Conservation (phyloP, 805 yeast genomes). For the Allodekkera sacchari region DNA sequence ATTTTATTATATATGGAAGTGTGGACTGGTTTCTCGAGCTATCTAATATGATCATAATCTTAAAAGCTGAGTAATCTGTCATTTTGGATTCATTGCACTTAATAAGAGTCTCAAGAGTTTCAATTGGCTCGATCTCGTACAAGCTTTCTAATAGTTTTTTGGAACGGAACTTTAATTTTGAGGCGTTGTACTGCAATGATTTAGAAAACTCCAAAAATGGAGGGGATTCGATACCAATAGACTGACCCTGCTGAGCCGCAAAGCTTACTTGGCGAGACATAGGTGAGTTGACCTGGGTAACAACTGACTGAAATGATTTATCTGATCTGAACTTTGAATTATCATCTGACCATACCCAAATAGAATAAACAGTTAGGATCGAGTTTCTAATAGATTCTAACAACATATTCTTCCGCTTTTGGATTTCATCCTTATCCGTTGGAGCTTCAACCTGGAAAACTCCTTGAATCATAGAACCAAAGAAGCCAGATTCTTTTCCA, state of each 20-base stretch:
- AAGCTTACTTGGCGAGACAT: no score
- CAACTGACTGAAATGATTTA: background rate
- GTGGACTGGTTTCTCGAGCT: conserved; percentile 75
- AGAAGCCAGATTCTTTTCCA: conserved; percentile 39
- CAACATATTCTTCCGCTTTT: conserved; percentile 46
- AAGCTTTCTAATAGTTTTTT: conserved; percentile 57
- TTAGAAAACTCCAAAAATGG: conserved; percentile 18
- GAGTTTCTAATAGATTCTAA: conserved; percentile 59
- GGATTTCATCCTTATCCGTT: conserved; percentile 38
- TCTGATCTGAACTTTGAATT: conserved; percentile 17
- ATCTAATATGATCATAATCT: conserved; percentile 69
- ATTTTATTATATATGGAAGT: conserved; percentile 55
- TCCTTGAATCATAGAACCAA: conserved; percentile 67
- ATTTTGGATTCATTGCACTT: conserved; percentile 16
- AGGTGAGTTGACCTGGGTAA: no score
- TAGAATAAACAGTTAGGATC: conserved; percentile 41
- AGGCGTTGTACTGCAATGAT: conserved; percentile 38
- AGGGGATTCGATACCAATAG: conserved; percentile 10
- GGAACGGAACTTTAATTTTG: conserved; percentile 61
- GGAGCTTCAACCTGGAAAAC: conserved; percentile 71
- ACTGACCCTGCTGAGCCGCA: no score
- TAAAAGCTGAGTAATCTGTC: conserved; percentile 33
- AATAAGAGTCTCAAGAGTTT: conserved; percentile 61
- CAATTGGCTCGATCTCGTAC: conserved; percentile 61
- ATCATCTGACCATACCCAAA: conserved; percentile 67